Conservation (phyloP, 2,329 filamentous ascomycete species). For the Tolypocladium tropicale region DNA sequence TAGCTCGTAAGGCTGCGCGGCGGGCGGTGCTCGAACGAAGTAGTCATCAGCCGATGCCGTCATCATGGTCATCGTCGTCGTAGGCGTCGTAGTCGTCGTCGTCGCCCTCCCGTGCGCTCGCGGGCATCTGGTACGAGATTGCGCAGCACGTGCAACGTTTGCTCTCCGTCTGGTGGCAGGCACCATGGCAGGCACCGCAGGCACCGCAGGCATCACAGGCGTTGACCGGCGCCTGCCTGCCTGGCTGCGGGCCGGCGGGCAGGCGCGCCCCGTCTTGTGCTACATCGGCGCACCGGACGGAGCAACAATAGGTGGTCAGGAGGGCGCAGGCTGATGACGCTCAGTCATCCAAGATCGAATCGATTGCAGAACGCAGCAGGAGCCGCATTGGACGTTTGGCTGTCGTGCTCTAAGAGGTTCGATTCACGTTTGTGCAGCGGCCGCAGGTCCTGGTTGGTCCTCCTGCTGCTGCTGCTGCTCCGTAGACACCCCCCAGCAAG, state of each 20-base stretch:
- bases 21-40: neutral
- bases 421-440: too few species aligned
- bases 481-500: too few species aligned
- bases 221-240: neutral
- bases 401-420: neutral
- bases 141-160: neutral
- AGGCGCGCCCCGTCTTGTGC: neutral
- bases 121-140: too few species aligned
- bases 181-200: too few species aligned
- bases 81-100: too few species aligned
- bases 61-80: neutral
- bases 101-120: neutral
- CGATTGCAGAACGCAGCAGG: too few species aligned
- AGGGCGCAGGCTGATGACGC: neutral
- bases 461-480: neutral
- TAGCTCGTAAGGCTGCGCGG: neutral
- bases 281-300: neutral
- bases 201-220: too few species aligned
- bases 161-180: neutral
- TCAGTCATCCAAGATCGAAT: too few species aligned
- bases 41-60: neutral
- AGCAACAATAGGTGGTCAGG: neutral
- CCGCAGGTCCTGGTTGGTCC: neutral
- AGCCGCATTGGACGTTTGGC: neutral
- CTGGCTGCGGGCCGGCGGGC: neutral